Conservation (phyloP, 2,329 filamentous ascomycete genomes). For the Trichoderma koningiopsis region DNA sequence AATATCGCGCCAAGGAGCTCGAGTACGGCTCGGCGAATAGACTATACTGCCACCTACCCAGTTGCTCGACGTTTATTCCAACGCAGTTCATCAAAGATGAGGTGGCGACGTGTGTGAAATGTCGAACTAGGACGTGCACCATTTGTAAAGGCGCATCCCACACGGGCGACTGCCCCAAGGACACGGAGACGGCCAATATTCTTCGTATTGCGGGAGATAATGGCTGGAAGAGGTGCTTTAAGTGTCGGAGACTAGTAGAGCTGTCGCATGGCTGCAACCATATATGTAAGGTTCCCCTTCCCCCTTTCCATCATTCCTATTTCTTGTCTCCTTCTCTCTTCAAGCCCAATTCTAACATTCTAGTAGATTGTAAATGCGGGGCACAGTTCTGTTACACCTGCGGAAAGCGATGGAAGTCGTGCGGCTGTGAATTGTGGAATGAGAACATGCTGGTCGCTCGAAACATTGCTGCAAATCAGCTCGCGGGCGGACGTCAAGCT, state of each 20-base stretch:
- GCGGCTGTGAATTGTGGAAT: constrained; percentile 57
- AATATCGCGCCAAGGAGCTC: constrained; percentile 49
- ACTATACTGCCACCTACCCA: constrained; percentile 51
- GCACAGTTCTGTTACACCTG: constrained; percentile 89
- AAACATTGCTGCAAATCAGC: background rate
- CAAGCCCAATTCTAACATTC: constrained; percentile 31
- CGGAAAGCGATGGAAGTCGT: constrained; percentile 77
- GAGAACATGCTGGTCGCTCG: constrained; percentile 4
- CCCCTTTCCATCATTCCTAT: background rate
- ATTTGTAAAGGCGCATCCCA: constrained; percentile 53
- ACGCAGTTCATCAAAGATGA: constrained; percentile 35
- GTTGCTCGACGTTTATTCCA: constrained; percentile 53
- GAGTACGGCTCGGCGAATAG: constrained; percentile 52
- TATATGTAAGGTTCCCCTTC: constrained; percentile 70
- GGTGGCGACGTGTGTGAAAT: constrained; percentile 47
- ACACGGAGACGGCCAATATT: constrained; percentile 43
- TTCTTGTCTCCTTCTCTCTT: background rate
- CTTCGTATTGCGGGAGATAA: constrained; percentile 58
- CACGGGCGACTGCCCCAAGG: constrained; percentile 49
- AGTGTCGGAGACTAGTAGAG: constrained; percentile 74
- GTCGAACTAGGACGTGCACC: constrained; percentile 48
- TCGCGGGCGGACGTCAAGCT: background rate
- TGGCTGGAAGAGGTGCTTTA: constrained; percentile 76
- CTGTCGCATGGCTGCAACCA: constrained; percentile 83
- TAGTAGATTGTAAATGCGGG: constrained; percentile 64